Conservation (phyloP, 495 filamentous ascomycete genomes). For the Xylaria telfairii region DNA sequence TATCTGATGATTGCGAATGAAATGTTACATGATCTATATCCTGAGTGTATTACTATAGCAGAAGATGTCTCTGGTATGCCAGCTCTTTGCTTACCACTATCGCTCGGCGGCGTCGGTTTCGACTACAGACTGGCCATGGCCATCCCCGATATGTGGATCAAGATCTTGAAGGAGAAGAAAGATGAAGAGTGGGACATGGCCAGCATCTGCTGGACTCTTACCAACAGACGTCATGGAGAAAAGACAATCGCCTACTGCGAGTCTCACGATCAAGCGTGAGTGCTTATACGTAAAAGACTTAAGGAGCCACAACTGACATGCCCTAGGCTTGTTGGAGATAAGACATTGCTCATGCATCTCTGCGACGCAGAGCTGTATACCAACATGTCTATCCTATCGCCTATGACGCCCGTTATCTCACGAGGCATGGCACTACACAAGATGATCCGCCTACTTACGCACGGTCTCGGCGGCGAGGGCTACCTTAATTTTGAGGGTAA, state of each 20-base stretch:
- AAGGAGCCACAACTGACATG: conserved; percentile 38
- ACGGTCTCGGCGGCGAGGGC: conserved; percentile 93
- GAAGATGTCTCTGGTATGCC: conserved; percentile 99
- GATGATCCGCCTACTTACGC: conserved; percentile 93
- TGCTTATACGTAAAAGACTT: conserved; percentile 28
- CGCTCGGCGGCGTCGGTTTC: conserved; percentile 90
- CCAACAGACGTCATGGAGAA: conserved; percentile 92
- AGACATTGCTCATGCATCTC: conserved; percentile 95
- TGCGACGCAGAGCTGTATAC: conserved; percentile 98
- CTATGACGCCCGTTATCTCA: conserved; percentile 87
- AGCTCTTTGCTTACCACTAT: conserved; percentile 83
- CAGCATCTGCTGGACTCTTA: conserved; percentile 81
- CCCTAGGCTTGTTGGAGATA: conserved; percentile 90
- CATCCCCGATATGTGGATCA: conserved; percentile 98
- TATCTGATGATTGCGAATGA: conserved; percentile 98
- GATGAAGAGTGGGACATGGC: conserved; percentile 95
- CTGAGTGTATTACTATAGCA: conserved; percentile 85
- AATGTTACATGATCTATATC: conserved; percentile 88
- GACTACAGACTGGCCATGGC: conserved; percentile 99
- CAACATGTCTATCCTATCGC: conserved; percentile 87
- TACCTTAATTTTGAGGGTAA: conserved; percentile 99
- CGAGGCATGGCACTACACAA: conserved; percentile 93
- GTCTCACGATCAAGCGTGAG: conserved; percentile 97
- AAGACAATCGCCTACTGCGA: conserved; percentile 99
- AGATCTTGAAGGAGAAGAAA: conserved; percentile 90